A percentile compares a stretch with the other conserved stretches of the same genome.
Conservation (phyloP, 495 filamentous ascomycete genomes). For the Coniosporium apollinis region DNA sequence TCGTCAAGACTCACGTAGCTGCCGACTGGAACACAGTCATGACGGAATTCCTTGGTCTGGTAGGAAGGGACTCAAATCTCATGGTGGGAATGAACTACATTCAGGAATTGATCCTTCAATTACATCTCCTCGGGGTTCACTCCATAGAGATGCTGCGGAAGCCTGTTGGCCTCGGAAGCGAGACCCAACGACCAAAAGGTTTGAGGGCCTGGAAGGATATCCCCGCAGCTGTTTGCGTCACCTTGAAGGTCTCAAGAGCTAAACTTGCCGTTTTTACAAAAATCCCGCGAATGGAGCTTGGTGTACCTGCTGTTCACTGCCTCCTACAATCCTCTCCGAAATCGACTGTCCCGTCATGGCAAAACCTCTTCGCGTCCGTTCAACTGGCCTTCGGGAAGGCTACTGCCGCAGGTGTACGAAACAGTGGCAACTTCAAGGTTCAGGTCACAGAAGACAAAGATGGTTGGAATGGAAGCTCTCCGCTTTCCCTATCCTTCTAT, state of each 20-base stretch:
- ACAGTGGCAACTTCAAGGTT: no score
- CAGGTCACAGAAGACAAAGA: no score
- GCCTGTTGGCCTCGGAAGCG: no score
- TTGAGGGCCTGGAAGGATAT: not conserved
- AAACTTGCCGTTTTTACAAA: not conserved
- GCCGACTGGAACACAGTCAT: constrained; percentile 22
- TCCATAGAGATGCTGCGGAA: not conserved
- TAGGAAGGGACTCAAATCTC: constrained; percentile 15
- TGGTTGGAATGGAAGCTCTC: no score
- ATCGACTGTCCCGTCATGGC: no score
- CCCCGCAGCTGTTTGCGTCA: not conserved
- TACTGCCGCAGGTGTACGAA: no score
- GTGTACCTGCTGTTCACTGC: not conserved
- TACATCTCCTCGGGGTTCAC: not conserved
- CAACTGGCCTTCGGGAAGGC: no score
- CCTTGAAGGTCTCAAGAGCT: not conserved
- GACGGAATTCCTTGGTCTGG: constrained; percentile 10
- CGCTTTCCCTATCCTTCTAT: no score
- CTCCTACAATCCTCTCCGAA: not conserved
- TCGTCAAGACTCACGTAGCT: constrained; percentile 14
- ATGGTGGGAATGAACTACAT: constrained; percentile 15
- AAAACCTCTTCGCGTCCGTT: no score
- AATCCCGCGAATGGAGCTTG: not conserved
- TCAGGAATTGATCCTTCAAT: constrained; percentile 7
- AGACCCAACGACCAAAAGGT: no score